Evolutionary conservation across 2,329 filamentous ascomycete genomes (phyloP), one percentile per base, ranked within the genome.

Genomic region (Colletotrichum tropicale): DNA sequence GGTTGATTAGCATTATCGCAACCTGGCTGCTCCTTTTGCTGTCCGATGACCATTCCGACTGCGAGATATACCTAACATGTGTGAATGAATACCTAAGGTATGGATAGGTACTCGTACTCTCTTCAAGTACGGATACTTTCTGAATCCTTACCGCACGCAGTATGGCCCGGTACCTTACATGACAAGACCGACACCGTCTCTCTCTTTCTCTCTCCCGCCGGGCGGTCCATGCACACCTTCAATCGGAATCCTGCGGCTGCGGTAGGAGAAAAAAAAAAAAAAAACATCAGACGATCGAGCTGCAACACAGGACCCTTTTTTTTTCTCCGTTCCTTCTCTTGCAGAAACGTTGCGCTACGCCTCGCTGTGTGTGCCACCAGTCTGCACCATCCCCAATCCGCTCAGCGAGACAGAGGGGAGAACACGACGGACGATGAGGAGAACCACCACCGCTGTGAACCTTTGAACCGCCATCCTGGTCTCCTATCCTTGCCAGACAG

Each of bases 211-310:
- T 36, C 15, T 64, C 71, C 66, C 67, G 61, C 71, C 21, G 12
- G 55, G 36, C 55, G 24, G 52, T 55, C 69, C 62, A 71, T 60
- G 36, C 61, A 62, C 61, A 55, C 48, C 30, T 62, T 75, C 55
- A 43, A 36, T 38, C 26, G 61, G 62, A 71, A 66, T 43, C 69
- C 62, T 58, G 55, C 69, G 52, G 61, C 72, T 32, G 68, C 55
- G 68, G 61, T 55, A 75, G 56, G 68, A 67, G 60, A 36, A 30
- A 43, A 43, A 30, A 38, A 38, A 28, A 43, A 30, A 38, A 38
- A 28, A 58, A 73, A 75, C 48, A 75, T 75, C 74, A 73, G 74
- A 75, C 70, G 70, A 75, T 75, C 74, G 70, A 69, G 70, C 48
- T 38, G 65, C 64, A 75, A 58, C 32, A 58, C 32, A 52, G 16